Percentiles rank a stretch among this genome's conserved stretches.
Conservation (phyloP, 2,329 filamentous ascomycete genomes). For the Penicillium psychrosexuale region DNA sequence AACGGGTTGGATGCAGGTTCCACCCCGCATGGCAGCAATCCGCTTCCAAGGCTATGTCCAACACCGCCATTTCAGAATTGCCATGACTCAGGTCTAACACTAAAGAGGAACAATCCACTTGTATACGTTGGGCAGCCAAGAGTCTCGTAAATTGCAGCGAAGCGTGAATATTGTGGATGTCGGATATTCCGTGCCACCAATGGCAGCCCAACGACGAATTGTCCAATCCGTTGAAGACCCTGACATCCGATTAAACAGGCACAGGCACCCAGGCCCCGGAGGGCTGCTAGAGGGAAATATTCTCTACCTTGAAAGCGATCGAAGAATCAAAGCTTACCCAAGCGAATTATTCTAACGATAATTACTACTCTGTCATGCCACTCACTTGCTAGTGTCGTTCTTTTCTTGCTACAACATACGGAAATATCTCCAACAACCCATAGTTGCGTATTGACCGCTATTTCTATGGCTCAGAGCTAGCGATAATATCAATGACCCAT, state of each 20-base stretch:
- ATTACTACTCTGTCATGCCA: neutral
- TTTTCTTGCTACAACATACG: too few relatives aligned
- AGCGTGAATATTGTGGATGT: neutral
- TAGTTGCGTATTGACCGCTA: neutral
- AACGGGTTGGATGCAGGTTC: slow-evolving; percentile 1
- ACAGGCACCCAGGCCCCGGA: neutral
- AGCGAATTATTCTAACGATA: neutral
- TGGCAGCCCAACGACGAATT: slow-evolving; percentile 9
- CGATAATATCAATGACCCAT: neutral
- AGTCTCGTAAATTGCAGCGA: neutral
- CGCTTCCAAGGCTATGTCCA: neutral
- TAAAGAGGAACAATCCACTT: neutral
- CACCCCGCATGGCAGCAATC: slow-evolving; percentile 16
- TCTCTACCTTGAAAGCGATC: neutral
- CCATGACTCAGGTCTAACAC: neutral
- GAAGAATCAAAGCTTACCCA: neutral
- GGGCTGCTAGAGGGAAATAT: too few relatives aligned
- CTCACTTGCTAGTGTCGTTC: neutral
- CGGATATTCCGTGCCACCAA: neutral
- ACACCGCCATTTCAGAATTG: slow-evolving; percentile 5
- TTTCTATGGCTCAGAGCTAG: neutral
- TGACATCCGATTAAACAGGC: slow-evolving; percentile 1
- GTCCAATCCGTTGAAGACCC: slow-evolving; percentile 8
- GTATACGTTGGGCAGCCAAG: neutral
- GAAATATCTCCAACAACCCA: neutral